A percentile compares a stretch with the other conserved stretches of the same genome.
Conservation (phyloP, 768 basidiomycete species). For the Suillus tomentosus region DNA sequence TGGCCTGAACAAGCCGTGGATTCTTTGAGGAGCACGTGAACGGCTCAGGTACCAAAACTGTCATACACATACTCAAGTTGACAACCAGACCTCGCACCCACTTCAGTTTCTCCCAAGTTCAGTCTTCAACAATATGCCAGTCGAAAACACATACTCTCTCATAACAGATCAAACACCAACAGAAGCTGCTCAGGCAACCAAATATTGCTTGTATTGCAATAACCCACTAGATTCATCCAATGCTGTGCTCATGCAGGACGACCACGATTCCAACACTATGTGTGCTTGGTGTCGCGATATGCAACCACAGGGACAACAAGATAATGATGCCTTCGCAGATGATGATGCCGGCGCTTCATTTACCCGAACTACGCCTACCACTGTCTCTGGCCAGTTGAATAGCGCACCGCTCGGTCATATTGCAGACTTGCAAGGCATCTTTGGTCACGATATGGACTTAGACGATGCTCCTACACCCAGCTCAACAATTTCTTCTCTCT, state of each 20-base stretch:
- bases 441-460: conserved; percentile 41
- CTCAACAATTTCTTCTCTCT: not conserved
- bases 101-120: not conserved
- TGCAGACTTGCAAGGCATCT: conserved; percentile 24
- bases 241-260: conserved; percentile 29
- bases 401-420: conserved; percentile 20
- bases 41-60: not conserved
- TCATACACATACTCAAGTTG: conserved; percentile 3
- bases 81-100: not conserved
- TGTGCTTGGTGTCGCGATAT: conserved; percentile 52
- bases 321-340: conserved; percentile 19
- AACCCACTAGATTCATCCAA: conserved; percentile 32
- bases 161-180: not conserved
- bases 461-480: conserved; percentile 19
- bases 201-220: conserved; percentile 36
- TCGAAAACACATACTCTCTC: not conserved
- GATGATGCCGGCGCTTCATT: conserved; percentile 34
- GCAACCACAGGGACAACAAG: conserved; percentile 4
- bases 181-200: conserved; percentile 26
- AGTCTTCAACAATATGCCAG: conserved; percentile 3
- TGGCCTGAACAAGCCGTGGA: not conserved
- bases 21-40: not conserved
- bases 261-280: conserved; percentile 35
- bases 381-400: conserved; percentile 15
- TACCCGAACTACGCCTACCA: conserved; percentile 21